Base-by-base conservation (phyloP, 1,139 yeast genomes). In the Candida smagusa region DNA sequence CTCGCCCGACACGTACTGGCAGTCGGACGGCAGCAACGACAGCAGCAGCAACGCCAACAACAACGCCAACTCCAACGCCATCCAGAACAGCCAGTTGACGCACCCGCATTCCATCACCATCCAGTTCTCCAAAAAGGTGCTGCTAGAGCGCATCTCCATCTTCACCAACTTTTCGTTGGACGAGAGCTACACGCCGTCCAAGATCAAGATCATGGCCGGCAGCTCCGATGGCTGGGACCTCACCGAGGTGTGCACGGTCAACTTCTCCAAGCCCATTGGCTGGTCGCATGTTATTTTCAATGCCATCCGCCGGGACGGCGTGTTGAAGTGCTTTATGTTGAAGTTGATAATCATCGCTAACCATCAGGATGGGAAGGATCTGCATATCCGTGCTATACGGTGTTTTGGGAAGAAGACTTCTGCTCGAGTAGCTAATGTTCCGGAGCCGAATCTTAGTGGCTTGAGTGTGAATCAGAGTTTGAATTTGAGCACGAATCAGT, bases 331-430 rank as follows among this genome's bases (percentile, higher is more conserved):
- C 42, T 87, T 84, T 50, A 69, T 83, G 50, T 62, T 92, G 6
- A 78, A 88, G 45, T 55, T 94, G 22, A 63, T 76, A n/a, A 74
- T 94, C 21, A 65, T 81, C 22, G 77, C 88, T 1, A 94, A 92
- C 54, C 97, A 89, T 53, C 97, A 90, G 55, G 92, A 88, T 56
- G 99, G 99, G 33, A 92, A 92, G 55, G 99, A 94, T 59, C 84
- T 96, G 2, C 97, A 89, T 57, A 69, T 94, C 6, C 61, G 98
- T 37, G 85, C 92, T 0, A 69, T 92, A 70, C 77, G 59, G 54
- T 84, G 72, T 41, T 67, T 63, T 50, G 72, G 73, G 4, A 65
- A 61, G 43, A 67, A 65, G 40, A 43, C 61, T 3, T 34, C 50
- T 5, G 12, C 29, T 8, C 12, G 16, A 3, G 12, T 27, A 4